A percentile compares a stretch with the other conserved stretches of the same genome.
phyloP scores from a whole-genome alignment of 495 filamentous ascomycete genomes.

The Polyplosphaeria fusca region DNA sequence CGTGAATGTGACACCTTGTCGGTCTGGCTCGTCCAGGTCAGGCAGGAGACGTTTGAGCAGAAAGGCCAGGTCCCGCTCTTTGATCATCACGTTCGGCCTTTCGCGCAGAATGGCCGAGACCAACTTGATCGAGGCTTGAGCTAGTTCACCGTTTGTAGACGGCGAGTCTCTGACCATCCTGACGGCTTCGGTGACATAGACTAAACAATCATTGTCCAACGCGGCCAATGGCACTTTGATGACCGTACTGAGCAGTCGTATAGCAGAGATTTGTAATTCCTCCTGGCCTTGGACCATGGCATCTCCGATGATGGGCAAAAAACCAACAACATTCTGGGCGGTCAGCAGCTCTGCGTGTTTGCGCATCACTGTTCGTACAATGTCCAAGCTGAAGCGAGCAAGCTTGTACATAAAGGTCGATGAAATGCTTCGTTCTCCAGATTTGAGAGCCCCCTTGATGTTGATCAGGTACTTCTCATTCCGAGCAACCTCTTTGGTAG shows the following conservation, averaged over 20 bases:
- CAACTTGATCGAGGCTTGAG: slow-evolving; percentile 83
- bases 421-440: slow-evolving; percentile 60
- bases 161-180: slow-evolving; percentile 73
- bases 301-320: slow-evolving; percentile 85
- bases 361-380: slow-evolving; percentile 73
- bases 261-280: slow-evolving; percentile 80
- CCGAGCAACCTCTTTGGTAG: slow-evolving; percentile 51
- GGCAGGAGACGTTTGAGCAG: slow-evolving; percentile 77
- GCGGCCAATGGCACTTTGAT: slow-evolving; percentile 75
- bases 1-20: slow-evolving; percentile 87
- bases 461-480: slow-evolving; percentile 72
- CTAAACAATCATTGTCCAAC: slow-evolving; percentile 63
- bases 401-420: slow-evolving; percentile 80
- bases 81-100: slow-evolving; percentile 65
- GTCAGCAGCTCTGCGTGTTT: slow-evolving; percentile 79
- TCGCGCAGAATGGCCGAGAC: slow-evolving; percentile 82
- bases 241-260: slow-evolving; percentile 78
- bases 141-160: slow-evolving; percentile 72
- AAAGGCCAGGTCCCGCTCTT: slow-evolving; percentile 78
- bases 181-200: slow-evolving; percentile 80
- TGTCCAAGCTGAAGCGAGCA: slow-evolving; percentile 78
- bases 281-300: slow-evolving; percentile 77
- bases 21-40: slow-evolving; percentile 89
- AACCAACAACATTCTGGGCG: slow-evolving; percentile 71
- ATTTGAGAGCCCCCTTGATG: slow-evolving; percentile 66